phyloP scores from a whole-genome alignment of 106 monocot genomes.

The Hemerocallis citrina region DNA sequence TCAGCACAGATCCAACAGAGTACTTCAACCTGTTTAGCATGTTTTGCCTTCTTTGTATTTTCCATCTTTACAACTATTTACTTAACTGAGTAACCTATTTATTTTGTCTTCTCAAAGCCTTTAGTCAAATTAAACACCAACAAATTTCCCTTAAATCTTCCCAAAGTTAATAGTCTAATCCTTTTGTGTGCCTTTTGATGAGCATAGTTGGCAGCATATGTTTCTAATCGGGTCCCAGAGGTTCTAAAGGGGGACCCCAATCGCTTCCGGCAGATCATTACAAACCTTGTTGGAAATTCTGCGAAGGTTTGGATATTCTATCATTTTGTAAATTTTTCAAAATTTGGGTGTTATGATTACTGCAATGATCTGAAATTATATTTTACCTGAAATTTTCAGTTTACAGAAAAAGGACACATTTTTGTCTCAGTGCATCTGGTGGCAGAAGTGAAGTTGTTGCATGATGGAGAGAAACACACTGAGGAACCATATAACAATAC shows the following conservation, averaged over 20 bases:
- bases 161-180: neutral
- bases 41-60: too few species aligned
- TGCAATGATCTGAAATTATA: too few species aligned
- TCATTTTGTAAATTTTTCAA: neutral
- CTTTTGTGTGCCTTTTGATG: conserved; percentile 7
- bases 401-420: conserved; percentile 75
- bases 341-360: neutral
- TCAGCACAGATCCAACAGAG: too few species aligned
- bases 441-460: conserved; percentile 30
- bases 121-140: too few species aligned
- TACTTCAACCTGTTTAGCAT: too few species aligned
- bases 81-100: too few species aligned
- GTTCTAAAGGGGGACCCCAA: conserved; percentile 70
- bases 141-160: too few species aligned
- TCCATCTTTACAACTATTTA: too few species aligned
- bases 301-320: conserved; percentile 50
- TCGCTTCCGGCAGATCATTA: conserved; percentile 74
- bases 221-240: conserved; percentile 63
- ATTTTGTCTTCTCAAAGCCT: too few species aligned
- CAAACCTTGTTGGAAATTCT: conserved; percentile 88
- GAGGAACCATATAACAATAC: conserved; percentile 16
- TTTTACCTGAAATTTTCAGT: conserved; percentile 36
- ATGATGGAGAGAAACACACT: conserved; percentile 10
- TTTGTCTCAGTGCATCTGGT: conserved; percentile 61
- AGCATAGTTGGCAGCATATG: conserved; percentile 49